Base-by-base conservation (phyloP, 2,329 filamentous ascomycete genomes). In the Diaporthe helianthi region DNA sequence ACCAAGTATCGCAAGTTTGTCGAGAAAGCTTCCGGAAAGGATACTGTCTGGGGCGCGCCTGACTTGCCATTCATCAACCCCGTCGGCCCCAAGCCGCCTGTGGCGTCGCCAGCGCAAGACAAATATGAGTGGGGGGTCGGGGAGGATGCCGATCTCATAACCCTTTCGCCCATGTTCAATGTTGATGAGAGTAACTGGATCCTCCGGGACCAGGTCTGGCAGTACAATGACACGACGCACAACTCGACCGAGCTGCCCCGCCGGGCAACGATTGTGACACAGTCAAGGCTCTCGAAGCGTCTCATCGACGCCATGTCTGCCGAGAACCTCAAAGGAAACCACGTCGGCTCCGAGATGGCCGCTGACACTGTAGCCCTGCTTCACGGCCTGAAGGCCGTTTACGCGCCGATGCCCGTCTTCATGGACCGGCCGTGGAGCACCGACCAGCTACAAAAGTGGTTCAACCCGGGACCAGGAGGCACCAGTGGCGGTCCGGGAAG, bases 271-370 rank as follows among this genome's bases (percentile, higher is more conserved):
- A 92, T 94, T 74, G 89, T 93, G 71, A 94, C 92, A 0, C 91
- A 93, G 72, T 90, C 90, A 1, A 88, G 92, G 65, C 82, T 93
- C 9, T 94, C 92, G 19, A 91, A 89, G 76, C 86, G 86, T 33
- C 83, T 95, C 2, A 83, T 95, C 41, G 86, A 93, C 73, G 85
- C 90, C 71, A 94, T 94, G 92, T 92, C 95, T 76, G 85, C 88
- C 41, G 93, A 94, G 78, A 92, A 92, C 65, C 83, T 91, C 72
- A 85, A 87, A 17, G 90, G 91, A 72, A 91, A 92, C 75, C 91
- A 93, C 76, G 89, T 94, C 74, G 91, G 90, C 69, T 92, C 92
- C 0, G 92, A 95, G 77, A 94, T 95, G 92, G 92, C 90, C 71
- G 89, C 92, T 0, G 89, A 91, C 67, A 91, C 91, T 0, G 87